A percentile compares a stretch with the other conserved stretches of the same genome.
Conservation (phyloP, 1,139 yeast genomes). For the Hansenula lynferdii region DNA sequence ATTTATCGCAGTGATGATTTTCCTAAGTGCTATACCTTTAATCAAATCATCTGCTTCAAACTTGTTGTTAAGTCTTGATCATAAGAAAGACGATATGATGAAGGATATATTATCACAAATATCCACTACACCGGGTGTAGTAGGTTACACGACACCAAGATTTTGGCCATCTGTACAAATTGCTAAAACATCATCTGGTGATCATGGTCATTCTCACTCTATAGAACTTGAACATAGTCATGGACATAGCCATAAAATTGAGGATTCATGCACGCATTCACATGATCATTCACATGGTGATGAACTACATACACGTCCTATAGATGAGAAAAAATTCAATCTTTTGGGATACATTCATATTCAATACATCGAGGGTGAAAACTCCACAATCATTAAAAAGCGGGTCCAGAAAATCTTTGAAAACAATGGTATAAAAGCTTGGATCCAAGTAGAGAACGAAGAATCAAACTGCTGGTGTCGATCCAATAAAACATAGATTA, state of each 20-base stretch:
- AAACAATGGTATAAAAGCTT: slow-evolving; percentile 39
- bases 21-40: slow-evolving; percentile 78
- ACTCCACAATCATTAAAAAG: slow-evolving; percentile 53
- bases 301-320: slow-evolving; percentile 4
- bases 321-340: slow-evolving; percentile 11
- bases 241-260: slow-evolving; percentile 7
- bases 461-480: slow-evolving; percentile 58
- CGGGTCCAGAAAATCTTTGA: slow-evolving; percentile 49
- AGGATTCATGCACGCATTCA: too few species aligned
- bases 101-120: slow-evolving; percentile 65
- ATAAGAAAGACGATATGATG: slow-evolving; percentile 53
- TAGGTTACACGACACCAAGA: slow-evolving; percentile 81
- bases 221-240: slow-evolving; percentile 11
- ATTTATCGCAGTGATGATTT: slow-evolving; percentile 75
- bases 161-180: slow-evolving; percentile 74
- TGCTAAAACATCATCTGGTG: slow-evolving; percentile 6
- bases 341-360: slow-evolving; percentile 62
- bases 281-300: slow-evolving; percentile 7
- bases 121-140: slow-evolving; percentile 69
- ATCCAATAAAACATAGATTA: neutral
- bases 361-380: slow-evolving; percentile 66
- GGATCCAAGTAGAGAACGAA: slow-evolving; percentile 59
- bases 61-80: slow-evolving; percentile 57
- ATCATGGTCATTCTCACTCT: slow-evolving; percentile 18
- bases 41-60: slow-evolving; percentile 76